Evolutionary conservation across 176 grass and related monocot genomes (phyloP), one percentile per base, ranked within the genome.

Genomic region (Phoenix roebelenii): DNA sequence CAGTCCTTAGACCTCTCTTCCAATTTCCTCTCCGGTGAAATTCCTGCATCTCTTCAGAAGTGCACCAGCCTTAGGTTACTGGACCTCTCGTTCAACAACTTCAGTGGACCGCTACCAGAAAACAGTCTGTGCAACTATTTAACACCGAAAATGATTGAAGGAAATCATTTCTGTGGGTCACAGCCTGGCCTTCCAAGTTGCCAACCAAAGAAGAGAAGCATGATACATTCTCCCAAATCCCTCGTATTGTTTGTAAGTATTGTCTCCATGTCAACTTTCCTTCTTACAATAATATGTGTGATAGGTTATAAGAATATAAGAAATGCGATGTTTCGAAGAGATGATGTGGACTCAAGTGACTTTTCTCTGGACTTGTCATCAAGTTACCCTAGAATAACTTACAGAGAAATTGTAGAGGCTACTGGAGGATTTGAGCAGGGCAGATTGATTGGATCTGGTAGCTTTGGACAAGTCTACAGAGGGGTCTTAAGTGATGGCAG

Each of bases 401-500:
- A 44, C 35, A 44, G 35, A 44, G 35, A 44, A 44, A 44, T 44
- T 44, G 35, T 14, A 44, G 35, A 44, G 35, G 82, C 77, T 35
- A 80, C 82, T 0, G 35, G 61, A 30, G 71, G 49, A 4, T 85
- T 85, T 18, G 22, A 52, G 0, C 15, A 2, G 2, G 66, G 54
- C 58, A 68, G 61, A 55, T 52, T 80, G 7, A 39, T 85, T 35
- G 83, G 83, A 44, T 44, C 49, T 2, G 77, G 82, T 58, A 60
- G 68, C 58, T 85, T 73, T 32, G 82, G 77, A 16, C 71, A 56
- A 50, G 77, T 85, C 25, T 85, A 69, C 63, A 80, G 32, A 60
- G 77, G 77, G 7, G 20, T 51, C 10, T 18, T 80, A 18, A 52
- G 57, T 16, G 54, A 80, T 16, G 73, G 28, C 49, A 44, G 60